Percentiles rank a stretch among this genome's conserved stretches.
These are phyloP conservation scores for Moringa oleifera DNA, from an alignment of 345 rosid species.

Conservation along the genomic window DNA sequence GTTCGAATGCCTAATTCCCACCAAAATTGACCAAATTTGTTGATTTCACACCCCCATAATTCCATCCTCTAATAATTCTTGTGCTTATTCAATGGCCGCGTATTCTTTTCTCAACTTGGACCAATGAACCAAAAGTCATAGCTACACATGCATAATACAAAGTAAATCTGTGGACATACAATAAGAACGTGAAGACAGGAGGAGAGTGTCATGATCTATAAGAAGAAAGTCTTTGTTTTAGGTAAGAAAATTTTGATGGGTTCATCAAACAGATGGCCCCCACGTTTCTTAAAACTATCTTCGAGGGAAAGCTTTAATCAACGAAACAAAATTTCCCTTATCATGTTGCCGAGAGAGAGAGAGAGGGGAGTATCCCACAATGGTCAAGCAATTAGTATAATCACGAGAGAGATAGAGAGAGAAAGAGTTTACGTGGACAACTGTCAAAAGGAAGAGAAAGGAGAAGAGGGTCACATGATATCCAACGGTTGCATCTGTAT, in stretches of 20 bases:
- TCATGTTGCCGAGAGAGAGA: no score
- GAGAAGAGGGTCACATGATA: slow-evolving; percentile 29
- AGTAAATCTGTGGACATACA: slow-evolving; percentile 12
- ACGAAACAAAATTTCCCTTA: no score
- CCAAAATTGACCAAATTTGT: slow-evolving; percentile 36
- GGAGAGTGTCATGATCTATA: slow-evolving; percentile 13
- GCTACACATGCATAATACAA: slow-evolving; percentile 11
- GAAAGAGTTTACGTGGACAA: slow-evolving; percentile 17
- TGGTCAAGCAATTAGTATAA: slow-evolving; percentile 38
- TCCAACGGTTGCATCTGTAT: slow-evolving; percentile 35
- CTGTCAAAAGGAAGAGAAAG: slow-evolving; percentile 27
- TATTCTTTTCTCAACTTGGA: slow-evolving; percentile 9
- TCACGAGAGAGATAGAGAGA: slow-evolving; percentile 19
- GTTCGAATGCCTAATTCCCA: slow-evolving; percentile 24
- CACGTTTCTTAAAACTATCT: slow-evolving; percentile 11
- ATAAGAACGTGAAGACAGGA: slow-evolving; percentile 24
- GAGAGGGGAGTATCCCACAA: slow-evolving; percentile 12
- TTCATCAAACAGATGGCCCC: slow-evolving; percentile 29
- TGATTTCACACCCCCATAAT: no score
- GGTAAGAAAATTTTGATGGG: slow-evolving; percentile 43
- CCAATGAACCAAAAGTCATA: slow-evolving; percentile 16
- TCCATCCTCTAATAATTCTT: slow-evolving; percentile 18
- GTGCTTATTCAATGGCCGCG: background rate
- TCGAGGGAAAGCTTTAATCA: no score
- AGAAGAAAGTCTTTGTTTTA: slow-evolving; percentile 49